phyloP scores from a whole-genome alignment of 345 rosid species.

The Eucalyptus sideroxylon region DNA sequence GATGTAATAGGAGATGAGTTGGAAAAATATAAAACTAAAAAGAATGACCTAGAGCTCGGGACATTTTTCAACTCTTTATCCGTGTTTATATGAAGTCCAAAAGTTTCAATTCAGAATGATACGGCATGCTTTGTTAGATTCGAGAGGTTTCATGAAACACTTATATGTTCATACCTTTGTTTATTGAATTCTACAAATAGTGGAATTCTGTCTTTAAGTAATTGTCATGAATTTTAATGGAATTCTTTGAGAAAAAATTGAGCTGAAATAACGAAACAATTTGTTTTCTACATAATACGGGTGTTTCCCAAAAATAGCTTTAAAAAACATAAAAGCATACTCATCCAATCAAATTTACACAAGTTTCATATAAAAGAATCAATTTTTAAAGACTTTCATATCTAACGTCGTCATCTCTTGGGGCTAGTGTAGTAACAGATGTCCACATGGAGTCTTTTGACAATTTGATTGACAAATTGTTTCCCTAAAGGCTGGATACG shows the following conservation, averaged over 20 bases:
- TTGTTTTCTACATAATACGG: not conserved
- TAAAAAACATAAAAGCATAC: not conserved
- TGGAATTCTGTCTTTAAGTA: not conserved
- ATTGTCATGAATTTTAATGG: not conserved
- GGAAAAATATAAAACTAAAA: not conserved
- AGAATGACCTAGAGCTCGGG: not conserved
- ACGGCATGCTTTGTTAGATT: not conserved
- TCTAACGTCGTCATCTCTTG: not conserved
- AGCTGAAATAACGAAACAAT: not conserved
- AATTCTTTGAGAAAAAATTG: not conserved
- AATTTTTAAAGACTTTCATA: not conserved
- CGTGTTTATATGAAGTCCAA: not conserved
- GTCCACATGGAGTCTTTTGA: not conserved
- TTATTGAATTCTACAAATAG: not conserved
- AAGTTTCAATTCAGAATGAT: not conserved
- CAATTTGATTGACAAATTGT: not conserved
- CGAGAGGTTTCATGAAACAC: not conserved
- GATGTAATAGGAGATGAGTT: not conserved
- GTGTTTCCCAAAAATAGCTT: not conserved
- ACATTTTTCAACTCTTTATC: not conserved
- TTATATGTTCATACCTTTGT: not conserved
- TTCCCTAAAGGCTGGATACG: not conserved
- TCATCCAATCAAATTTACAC: not conserved
- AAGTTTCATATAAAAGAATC: not conserved
- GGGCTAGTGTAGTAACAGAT: not conserved